These are phyloP conservation scores for Tagetes erecta DNA, from an alignment of 129 eudicot genomes.

Conservation along the genomic window DNA sequence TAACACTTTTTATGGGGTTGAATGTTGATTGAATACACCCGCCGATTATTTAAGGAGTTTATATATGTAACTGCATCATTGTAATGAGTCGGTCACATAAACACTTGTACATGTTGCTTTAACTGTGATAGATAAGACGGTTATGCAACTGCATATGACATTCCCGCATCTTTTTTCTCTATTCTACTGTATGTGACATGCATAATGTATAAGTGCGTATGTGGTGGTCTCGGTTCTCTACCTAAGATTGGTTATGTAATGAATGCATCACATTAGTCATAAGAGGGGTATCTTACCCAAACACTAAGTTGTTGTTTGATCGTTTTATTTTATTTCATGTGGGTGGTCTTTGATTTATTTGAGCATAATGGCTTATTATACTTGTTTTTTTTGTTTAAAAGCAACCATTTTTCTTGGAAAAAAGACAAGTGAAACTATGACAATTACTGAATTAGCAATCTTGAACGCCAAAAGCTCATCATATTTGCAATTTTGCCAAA, in stretches of 20 bases:
- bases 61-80: not conserved
- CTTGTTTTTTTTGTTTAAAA: not conserved
- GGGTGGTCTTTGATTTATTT: not conserved
- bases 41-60: slow-evolving; percentile 3
- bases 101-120: not conserved
- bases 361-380: not conserved
- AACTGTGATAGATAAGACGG: not conserved
- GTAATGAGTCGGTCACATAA: not conserved
- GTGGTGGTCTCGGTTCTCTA: not conserved
- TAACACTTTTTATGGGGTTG: not conserved
- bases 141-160: not conserved
- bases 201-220: not conserved
- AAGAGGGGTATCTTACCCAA: not conserved
- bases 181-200: not conserved
- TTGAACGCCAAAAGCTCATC: slow-evolving; percentile 7
- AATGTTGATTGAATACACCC: not conserved
- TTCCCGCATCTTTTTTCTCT: not conserved
- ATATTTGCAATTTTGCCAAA: not conserved
- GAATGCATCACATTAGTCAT: not conserved
- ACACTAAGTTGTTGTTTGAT: slow-evolving; percentile 1
- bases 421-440: not conserved
- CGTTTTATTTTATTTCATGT: not conserved
- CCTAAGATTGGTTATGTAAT: not conserved
- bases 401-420: not conserved
- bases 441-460: not conserved